These are phyloP conservation scores for Penicillium brasilianum DNA, from an alignment of 2,329 filamentous ascomycete species.

Conservation along the genomic window DNA sequence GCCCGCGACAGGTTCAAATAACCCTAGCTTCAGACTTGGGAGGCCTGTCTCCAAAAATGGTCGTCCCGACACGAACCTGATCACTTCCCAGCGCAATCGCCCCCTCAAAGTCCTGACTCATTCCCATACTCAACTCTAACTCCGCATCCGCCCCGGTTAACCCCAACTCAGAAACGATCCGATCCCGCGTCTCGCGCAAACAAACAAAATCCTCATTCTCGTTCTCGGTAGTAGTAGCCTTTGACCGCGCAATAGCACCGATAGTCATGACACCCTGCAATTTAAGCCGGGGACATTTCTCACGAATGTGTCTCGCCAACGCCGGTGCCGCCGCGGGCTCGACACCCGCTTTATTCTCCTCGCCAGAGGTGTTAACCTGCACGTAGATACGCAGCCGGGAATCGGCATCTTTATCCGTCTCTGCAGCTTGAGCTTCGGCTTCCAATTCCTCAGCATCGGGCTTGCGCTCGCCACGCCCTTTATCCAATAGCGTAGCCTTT, in stretches of 20 bases:
- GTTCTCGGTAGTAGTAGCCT: conserved; percentile 72
- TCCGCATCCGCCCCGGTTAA: conserved; percentile 53
- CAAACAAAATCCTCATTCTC: conserved; percentile 88
- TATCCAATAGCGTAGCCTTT: conserved; percentile 82
- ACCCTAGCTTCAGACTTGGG: conserved; percentile 79
- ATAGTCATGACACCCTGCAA: conserved; percentile 95
- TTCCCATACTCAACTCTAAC: conserved; percentile 95
- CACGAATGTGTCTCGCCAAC: conserved; percentile 72
- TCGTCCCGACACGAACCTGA: conserved; percentile 91
- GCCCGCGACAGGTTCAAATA: conserved; percentile 30
- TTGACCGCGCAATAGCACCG: conserved; percentile 85
- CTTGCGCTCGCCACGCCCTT: conserved; percentile 66
- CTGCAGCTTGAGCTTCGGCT: background rate
- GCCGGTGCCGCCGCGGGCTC: conserved; percentile 65
- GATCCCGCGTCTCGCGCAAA: conserved; percentile 71
- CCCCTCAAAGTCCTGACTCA: conserved; percentile 95
- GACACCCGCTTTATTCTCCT: conserved; percentile 82
- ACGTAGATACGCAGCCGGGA: conserved; percentile 74
- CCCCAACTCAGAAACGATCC: conserved; percentile 67
- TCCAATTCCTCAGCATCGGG: conserved; percentile 43
- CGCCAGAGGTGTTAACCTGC: conserved; percentile 94
- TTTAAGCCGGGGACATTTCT: conserved; percentile 73
- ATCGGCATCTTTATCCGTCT: conserved; percentile 10
- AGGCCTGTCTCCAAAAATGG: conserved; percentile 87
- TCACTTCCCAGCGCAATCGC: conserved; percentile 82